Percentiles rank a stretch among this genome's conserved stretches.
These are phyloP conservation scores for Tetrapisispora arboricola DNA, from an alignment of 805 yeast genomes.

Conservation along the genomic window DNA sequence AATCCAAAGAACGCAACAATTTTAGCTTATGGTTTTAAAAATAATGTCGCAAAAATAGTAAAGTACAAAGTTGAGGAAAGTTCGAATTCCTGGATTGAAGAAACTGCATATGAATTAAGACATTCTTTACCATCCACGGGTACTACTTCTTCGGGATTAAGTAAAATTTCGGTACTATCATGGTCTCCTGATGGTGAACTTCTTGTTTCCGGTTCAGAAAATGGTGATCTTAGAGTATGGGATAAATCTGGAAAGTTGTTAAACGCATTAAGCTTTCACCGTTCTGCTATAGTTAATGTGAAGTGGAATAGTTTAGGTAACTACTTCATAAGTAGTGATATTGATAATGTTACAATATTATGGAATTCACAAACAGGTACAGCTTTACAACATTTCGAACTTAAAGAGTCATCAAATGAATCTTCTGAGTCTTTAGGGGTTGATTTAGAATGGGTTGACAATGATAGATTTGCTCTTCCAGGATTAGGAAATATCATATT, in stretches of 20 bases:
- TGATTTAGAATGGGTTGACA: conserved; percentile 68
- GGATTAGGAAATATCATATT: conserved; percentile 44
- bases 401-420: conserved; percentile 8
- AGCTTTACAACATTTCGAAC: conserved; percentile 38
- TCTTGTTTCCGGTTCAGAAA: conserved; percentile 52
- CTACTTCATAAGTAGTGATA: conserved; percentile 51
- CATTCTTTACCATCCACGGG: conserved; percentile 31
- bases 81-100: conserved; percentile 9
- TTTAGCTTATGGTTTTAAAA: conserved; percentile 46
- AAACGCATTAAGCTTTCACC: conserved; percentile 44
- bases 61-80: conserved; percentile 20
- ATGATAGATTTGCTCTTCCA: conserved; percentile 59
- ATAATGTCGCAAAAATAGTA: conserved; percentile 38
- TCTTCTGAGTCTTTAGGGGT: conserved; percentile 31
- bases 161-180: conserved; percentile 30
- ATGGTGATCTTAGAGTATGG: conserved; percentile 78
- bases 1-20: conserved; percentile 38
- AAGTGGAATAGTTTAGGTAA: conserved; percentile 53
- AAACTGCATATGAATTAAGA: conserved; percentile 16
- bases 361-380: conserved; percentile 58
- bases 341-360: conserved; percentile 40
- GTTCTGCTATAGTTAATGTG: conserved; percentile 43
- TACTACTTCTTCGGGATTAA: conserved; percentile 12
- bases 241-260: conserved; percentile 55
- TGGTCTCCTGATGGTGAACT: conserved; percentile 64